phyloP scores from a whole-genome alignment of 1,284 basidiomycete species.

The Tilletia caries region DNA sequence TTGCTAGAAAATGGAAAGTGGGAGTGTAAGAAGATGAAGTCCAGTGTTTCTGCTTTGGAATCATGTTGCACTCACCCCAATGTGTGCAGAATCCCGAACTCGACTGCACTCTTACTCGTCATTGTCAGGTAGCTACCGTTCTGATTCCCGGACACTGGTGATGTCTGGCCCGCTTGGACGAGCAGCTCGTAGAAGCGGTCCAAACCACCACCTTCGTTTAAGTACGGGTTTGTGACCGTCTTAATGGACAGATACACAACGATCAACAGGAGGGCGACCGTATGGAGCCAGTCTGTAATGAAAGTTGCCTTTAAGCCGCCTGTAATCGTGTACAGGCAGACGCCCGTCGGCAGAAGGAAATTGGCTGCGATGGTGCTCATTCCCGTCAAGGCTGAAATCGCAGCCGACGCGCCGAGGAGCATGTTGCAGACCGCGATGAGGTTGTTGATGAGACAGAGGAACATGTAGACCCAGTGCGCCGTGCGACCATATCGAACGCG shows the following conservation, averaged over 20 bases:
- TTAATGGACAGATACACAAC: constrained; percentile 38
- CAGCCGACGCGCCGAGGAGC: constrained; percentile 42
- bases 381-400: constrained; percentile 42
- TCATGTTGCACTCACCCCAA: constrained; percentile 29
- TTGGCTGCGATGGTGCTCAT: constrained; percentile 41
- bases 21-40: neutral
- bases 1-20: constrained; percentile 19
- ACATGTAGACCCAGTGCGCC: constrained; percentile 21
- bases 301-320: constrained; percentile 45
- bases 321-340: constrained; percentile 40
- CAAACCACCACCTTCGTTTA: constrained; percentile 26
- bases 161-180: constrained; percentile 9
- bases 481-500: constrained; percentile 35
- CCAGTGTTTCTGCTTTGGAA: too few relatives aligned
- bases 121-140: constrained; percentile 25
- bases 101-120: constrained; percentile 24
- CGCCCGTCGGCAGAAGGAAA: constrained; percentile 42
- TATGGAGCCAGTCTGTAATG: constrained; percentile 25
- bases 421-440: constrained; percentile 46
- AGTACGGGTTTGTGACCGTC: constrained; percentile 32
- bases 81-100: constrained; percentile 45
- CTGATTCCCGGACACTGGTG: constrained; percentile 23
- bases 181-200: constrained; percentile 33
- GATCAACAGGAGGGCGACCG: constrained; percentile 41
- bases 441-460: constrained; percentile 45